Evolutionary conservation across 1,284 basidiomycete species (phyloP), one percentile per base, ranked within the genome.

Genomic region (Austroboletus novae-zelandiae): DNA sequence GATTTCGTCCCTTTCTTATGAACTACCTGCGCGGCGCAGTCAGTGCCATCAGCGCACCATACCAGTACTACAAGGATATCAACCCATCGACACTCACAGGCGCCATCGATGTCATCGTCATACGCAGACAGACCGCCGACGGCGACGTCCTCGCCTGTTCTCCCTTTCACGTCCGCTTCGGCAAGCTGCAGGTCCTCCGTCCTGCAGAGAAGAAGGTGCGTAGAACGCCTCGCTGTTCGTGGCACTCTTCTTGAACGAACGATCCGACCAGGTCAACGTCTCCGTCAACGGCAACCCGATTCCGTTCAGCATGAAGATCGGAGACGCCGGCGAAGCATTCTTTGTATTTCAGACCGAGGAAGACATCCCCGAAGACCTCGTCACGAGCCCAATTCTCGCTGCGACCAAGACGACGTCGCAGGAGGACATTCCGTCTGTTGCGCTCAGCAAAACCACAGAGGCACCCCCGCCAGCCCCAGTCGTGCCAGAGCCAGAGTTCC

Each of bases 251-350:
- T 0, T 45, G 13, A 36, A 8, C 13, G 5, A 9, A 3, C 17
- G 13, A 14, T 35, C 8, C 20, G 35, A 2, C 48, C 11, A 89
- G 87, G 93, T 95, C 51, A 89, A 86, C 55, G 80, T 95, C 29
- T 80, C 82, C 46, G 81, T 95, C 62, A 94, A 94, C 68, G 89
- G 88, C 34, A 76, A 80, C 52, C 79, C 80, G 10, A 86, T 94
- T 46, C 96, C 96, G 2, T 99, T 94, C 68, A 83, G 81, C 65
- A 99, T 99, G 97, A 99, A 99, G 77, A 95, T 99, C 58, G 94
- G 94, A 40, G 96, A 99, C 55, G 92, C 95, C 2, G 97, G 97
- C 17, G 97, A 99, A 72, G 97, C 96, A 0, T 99, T 99, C 77
- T 99, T 99, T 64, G 91, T 99, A 36, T 92, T 99, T 59, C 95